Conservation (phyloP, 2,329 filamentous ascomycete genomes). For the Phaeophleospora eucalypticola region DNA sequence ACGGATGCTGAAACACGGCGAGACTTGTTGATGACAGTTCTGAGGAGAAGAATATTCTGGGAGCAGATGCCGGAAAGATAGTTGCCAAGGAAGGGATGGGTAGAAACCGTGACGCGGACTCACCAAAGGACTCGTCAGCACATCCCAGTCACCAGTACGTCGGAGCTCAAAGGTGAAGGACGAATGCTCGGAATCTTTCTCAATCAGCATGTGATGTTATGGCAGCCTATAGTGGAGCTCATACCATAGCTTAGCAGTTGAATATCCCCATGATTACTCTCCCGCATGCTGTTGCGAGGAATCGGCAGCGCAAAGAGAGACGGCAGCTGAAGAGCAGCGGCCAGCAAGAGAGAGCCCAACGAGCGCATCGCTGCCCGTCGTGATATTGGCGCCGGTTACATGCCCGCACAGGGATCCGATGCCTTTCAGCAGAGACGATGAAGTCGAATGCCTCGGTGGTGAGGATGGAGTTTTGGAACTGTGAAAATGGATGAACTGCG, state of each 20-base stretch:
- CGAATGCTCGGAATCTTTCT: constrained; percentile 17
- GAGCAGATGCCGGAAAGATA: too few species aligned
- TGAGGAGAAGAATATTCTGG: neutral
- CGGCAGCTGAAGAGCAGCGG: constrained; percentile 22
- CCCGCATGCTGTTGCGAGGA: constrained; percentile 1
- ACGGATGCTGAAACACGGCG: neutral
- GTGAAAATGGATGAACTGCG: neutral
- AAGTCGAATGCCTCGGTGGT: neutral
- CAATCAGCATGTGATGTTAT: constrained; percentile 9
- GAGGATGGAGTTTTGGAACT: neutral
- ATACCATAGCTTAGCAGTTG: constrained; percentile 21
- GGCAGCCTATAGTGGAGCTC: constrained; percentile 1
- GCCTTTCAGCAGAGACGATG: constrained; percentile 1
- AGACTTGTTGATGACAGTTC: neutral
- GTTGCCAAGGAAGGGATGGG: neutral
- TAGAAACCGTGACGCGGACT: constrained; percentile 23
- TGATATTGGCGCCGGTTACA: constrained; percentile 5
- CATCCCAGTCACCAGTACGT: constrained; percentile 24
- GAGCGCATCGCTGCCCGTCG: constrained; percentile 21
- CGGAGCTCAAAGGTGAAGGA: constrained; percentile 41
- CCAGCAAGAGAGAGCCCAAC: constrained; percentile 18
- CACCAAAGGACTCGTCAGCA: constrained; percentile 40
- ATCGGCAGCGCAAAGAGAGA: constrained; percentile 14
- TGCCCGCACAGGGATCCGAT: constrained; percentile 5
- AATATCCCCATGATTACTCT: constrained; percentile 6